Evolutionary conservation across 2,329 filamentous ascomycete species (phyloP), one percentile per base, ranked within the genome.

Genomic region (Phialophora macrospora): DNA sequence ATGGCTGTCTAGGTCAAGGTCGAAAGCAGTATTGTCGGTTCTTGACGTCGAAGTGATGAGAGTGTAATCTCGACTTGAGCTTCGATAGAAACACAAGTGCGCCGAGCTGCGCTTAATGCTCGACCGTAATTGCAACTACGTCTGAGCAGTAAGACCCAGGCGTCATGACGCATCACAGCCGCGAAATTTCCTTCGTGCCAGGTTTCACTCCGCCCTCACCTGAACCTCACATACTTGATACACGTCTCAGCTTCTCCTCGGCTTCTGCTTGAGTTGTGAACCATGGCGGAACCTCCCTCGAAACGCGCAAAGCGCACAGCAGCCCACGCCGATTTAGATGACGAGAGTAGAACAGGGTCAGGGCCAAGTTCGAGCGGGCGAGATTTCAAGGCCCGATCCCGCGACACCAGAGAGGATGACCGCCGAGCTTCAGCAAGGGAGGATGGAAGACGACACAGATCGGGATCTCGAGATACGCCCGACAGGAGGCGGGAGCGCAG

Each of bases 311-410:
- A 81, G 65, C 77, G 80, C 55, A 80, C 80, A n/a, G 87, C 89
- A 71, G 86, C 83, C 75, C 83, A 83, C 58, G 81, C 85, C 60
- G 87, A 86, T 82, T 87, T 86, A 85, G 87, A 90, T 68, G 73
- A 75, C 63, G 76, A 77, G 60, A 76, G 79, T 48, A 74, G 71
- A 22, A 22, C 71, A 30, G 69, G 72, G 30, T 55, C 68, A 62
- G 61, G 73, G 73, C 56, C 78, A 75, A 74, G 80, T 62, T 80
- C 82, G 66, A 73, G 76, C 57, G 75, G 63, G 62, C 63, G 74
- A 30, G 74, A 75, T 8, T 75, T 78, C 56, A 72, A 72, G 44
- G 63, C 71, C 44, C 65, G 72, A 26, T 49, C 64, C 46, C 64
- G 66, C 54, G 73, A 69, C 49, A 68, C 22, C 34, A 51, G 68